Percentiles rank a stretch among this genome's conserved stretches.
Evolutionary conservation across 2,329 filamentous ascomycete genomes (phyloP).

Genomic region (Hypoxylon sp.): DNA sequence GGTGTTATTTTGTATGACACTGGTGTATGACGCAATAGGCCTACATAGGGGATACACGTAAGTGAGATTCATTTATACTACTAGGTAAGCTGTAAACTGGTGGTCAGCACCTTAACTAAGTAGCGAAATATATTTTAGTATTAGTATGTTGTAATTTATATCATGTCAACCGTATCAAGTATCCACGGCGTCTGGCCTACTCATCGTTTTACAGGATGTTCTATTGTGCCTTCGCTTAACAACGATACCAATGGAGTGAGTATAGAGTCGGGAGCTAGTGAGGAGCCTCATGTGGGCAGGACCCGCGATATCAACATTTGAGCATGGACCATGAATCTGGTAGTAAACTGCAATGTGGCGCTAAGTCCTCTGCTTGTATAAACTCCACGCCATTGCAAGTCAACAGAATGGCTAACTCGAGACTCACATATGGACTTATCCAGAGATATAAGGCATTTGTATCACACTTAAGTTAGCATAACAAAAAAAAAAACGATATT

Average conservation of each 20-base stretch:
- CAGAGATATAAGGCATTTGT: too few relatives aligned
- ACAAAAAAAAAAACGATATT: not conserved
- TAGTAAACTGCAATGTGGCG: too few relatives aligned
- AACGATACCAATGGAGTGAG: not conserved
- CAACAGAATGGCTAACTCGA: not conserved
- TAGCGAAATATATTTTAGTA: not conserved
- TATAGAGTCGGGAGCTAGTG: conserved; percentile 5
- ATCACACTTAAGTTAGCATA: too few relatives aligned
- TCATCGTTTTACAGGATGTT: not conserved
- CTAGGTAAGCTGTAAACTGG: too few relatives aligned
- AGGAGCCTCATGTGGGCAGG: conserved; percentile 23
- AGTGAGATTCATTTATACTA: conserved; percentile 6
- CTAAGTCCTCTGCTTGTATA: too few relatives aligned
- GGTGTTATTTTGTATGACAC: conserved; percentile 7
- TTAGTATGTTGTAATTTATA: not conserved
- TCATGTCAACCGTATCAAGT: conserved; percentile 1
- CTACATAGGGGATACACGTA: conserved; percentile 18
- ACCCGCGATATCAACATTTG: conserved; percentile 1
- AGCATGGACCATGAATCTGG: too few relatives aligned
- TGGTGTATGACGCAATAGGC: conserved; percentile 27
- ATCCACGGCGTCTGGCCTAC: not conserved
- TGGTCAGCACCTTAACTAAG: conserved; percentile 31
- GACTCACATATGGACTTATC: not conserved
- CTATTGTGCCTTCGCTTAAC: conserved; percentile 1
- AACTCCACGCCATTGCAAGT: too few relatives aligned